Base-by-base conservation (phyloP, 208 protist species). In the Crithidia acanthocephali region DNA sequence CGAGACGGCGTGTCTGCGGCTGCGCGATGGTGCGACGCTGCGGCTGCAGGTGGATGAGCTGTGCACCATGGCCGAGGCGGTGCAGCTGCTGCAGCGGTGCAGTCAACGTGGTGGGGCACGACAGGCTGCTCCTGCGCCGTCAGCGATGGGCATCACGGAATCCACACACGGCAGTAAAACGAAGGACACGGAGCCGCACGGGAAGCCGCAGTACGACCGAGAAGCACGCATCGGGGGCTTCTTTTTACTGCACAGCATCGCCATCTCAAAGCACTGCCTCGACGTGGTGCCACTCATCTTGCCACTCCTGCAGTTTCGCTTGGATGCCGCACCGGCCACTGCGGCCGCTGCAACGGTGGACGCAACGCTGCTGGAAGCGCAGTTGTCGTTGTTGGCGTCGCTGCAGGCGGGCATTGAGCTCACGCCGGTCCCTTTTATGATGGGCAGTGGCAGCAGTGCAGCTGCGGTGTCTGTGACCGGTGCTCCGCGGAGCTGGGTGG, bases 221-320 rank as follows among this genome's bases (percentile, higher is more conserved):
- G 68, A 75, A 42, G 67, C 56, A 32, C 74, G 61, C 44, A 60
- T 76, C 30, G 74, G 76, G 7, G 79, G 76, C 47, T 68, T 85
- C 59, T 91, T 91, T 40, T 25, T 83, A 18, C 28, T 86, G 60
- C 85, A 91, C 51, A 63, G 72, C 61, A 79, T 91, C 25, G 70
- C 76, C 32, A 13, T 80, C 32, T 84, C 85, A 15, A 87, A 87
- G 68, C 85, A 87, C 37, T 79, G 80, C 30, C 64, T 87, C 16
- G 82, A 91, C 52, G 85, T 74, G 28, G 76, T 77, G 10, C 69
- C 71, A 22, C 48, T 47, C 18, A 28, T 51, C 5, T 27, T 74
- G 32, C 50, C 37, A 22, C 60, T 66, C 18, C 27, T 74, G n/a
- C 45, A 45, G 32, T 53, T 48, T 23, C 44, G 16, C 15, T 13